phyloP scores from a whole-genome alignment of 768 basidiomycete species.

The Xerocomellus amylosporus region DNA sequence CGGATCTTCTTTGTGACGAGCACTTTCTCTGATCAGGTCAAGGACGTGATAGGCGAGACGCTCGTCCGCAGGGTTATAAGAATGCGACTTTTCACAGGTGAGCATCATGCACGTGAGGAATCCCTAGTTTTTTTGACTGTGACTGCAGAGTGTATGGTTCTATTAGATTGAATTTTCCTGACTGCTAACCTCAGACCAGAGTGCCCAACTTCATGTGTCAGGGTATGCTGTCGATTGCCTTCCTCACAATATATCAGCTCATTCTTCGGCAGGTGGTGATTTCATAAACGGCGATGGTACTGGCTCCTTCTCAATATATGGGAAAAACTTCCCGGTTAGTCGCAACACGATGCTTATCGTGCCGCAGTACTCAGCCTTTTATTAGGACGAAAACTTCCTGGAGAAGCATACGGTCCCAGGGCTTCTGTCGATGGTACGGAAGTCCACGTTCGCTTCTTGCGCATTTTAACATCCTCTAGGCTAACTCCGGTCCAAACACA shows the following conservation, averaged over 20 bases:
- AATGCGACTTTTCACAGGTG: conserved; percentile 89
- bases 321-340: conserved; percentile 84
- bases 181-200: conserved; percentile 37
- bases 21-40: conserved; percentile 12
- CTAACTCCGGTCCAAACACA: conserved; percentile 91
- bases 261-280: conserved; percentile 67
- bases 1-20: background rate
- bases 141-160: conserved; percentile 62
- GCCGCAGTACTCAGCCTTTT: background rate
- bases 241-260: background rate
- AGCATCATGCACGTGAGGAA: conserved; percentile 20
- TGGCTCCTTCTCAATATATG: conserved; percentile 95
- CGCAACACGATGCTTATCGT: background rate
- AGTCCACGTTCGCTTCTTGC: background rate
- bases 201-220: conserved; percentile 97
- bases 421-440: conserved; percentile 81
- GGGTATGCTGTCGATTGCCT: conserved; percentile 40
- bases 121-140: conserved; percentile 11
- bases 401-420: conserved; percentile 87
- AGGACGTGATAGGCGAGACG: conserved; percentile 42
- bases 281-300: conserved; percentile 95
- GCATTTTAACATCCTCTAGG: conserved; percentile 44
- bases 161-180: background rate
- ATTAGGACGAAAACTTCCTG: conserved; percentile 90
- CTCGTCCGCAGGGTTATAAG: conserved; percentile 89